Percentiles rank a stretch among this genome's conserved stretches.
phyloP scores from a whole-genome alignment of 225 moss, liverwort and hornwort genomes.

The Climacium dendroides region DNA sequence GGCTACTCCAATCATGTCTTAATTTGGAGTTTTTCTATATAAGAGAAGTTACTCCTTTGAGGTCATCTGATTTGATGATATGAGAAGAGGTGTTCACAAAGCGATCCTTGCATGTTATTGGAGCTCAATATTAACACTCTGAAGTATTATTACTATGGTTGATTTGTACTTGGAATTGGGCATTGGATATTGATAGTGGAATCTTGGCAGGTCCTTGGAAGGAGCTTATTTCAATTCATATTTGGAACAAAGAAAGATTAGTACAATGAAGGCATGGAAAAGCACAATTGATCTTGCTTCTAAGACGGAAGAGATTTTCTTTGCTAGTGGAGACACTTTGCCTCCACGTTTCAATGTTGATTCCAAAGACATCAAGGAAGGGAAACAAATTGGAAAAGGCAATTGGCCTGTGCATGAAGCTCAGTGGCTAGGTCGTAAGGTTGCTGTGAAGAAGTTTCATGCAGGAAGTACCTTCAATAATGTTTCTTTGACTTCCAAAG shows the following conservation, averaged over 20 bases:
- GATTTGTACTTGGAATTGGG: neutral
- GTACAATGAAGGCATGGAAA: neutral
- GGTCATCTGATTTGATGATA: rapidly evolving
- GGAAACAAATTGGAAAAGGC: neutral
- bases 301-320: neutral
- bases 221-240: neutral
- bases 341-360: neutral
- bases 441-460: neutral
- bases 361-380: neutral
- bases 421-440: neutral
- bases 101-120: neutral
- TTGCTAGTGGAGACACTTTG: neutral
- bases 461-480: neutral
- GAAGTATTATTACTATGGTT: neutral
- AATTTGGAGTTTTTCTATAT: neutral
- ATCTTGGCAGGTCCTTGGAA: neutral
- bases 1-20: too few species aligned
- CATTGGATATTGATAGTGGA: neutral
- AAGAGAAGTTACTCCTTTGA: too few species aligned
- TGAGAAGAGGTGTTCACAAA: neutral
- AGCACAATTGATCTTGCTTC: neutral
- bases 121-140: neutral
- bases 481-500: neutral
- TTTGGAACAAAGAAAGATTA: neutral
- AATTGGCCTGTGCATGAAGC: neutral